Evolutionary conservation across 2,329 filamentous ascomycete species (phyloP).

Genomic region (Clarireedia hainanense): DNA sequence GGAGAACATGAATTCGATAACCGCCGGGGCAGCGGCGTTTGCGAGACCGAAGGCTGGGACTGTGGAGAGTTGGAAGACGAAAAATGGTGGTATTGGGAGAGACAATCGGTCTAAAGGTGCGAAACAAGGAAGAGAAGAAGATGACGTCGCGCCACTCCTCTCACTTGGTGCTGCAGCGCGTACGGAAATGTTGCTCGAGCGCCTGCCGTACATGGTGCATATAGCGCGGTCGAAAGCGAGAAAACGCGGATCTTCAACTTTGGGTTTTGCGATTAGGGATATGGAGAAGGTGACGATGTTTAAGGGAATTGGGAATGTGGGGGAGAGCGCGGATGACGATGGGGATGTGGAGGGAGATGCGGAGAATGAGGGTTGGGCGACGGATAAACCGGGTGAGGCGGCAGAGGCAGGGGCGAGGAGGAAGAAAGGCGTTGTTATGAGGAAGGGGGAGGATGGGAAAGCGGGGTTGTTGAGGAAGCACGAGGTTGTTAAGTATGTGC

Average conservation of each 20-base stretch:
- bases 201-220: constrained; percentile 74
- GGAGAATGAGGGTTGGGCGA: constrained; percentile 47
- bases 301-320: constrained; percentile 30
- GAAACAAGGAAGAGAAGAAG: constrained; percentile 16
- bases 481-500: constrained; percentile 54
- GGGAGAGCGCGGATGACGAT: constrained; percentile 37
- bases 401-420: constrained; percentile 43
- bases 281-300: constrained; percentile 32
- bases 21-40: constrained; percentile 42
- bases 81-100: background rate
- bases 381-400: constrained; percentile 51
- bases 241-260: background rate
- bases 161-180: constrained; percentile 56
- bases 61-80: constrained; percentile 29
- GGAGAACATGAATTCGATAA: constrained; percentile 31
- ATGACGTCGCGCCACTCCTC: constrained; percentile 36
- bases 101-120: background rate
- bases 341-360: constrained; percentile 28
- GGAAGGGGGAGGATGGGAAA: constrained; percentile 16
- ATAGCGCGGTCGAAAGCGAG: constrained; percentile 39
- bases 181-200: constrained; percentile 71
- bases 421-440: constrained; percentile 24
- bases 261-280: constrained; percentile 31
- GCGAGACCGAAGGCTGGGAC: constrained; percentile 34
- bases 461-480: constrained; percentile 14